These are phyloP conservation scores for Dipodascus albidus DNA, from an alignment of 805 yeast species.

Conservation along the genomic window DNA sequence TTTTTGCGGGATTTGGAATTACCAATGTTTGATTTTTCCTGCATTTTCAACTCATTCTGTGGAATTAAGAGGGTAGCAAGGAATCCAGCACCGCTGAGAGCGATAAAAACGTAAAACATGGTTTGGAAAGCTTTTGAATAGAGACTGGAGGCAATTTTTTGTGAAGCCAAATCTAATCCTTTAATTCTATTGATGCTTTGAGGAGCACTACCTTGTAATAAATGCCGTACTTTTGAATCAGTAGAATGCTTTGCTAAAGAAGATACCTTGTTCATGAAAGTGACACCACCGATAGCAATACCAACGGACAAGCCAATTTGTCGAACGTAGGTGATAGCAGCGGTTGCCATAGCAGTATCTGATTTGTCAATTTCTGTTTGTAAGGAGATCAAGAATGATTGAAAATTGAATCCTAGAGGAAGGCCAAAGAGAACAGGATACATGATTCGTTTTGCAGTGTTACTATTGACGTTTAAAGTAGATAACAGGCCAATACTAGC, in stretches of 20 bases:
- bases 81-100: slow-evolving; percentile 12
- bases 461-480: slow-evolving; percentile 31
- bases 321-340: slow-evolving; percentile 34
- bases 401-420: slow-evolving; percentile 37
- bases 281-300: slow-evolving; percentile 33
- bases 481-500: slow-evolving; percentile 36
- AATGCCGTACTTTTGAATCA: slow-evolving; percentile 2
- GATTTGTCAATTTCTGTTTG: slow-evolving; percentile 39
- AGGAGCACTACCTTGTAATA: slow-evolving; percentile 12
- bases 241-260: slow-evolving; percentile 16
- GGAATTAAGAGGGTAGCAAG: slow-evolving; percentile 12
- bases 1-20: background rate
- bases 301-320: slow-evolving; percentile 28
- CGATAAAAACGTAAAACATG: slow-evolving; percentile 14
- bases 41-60: slow-evolving; percentile 13
- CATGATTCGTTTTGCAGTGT: slow-evolving; percentile 31
- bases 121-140: slow-evolving; percentile 13
- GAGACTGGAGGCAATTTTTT: slow-evolving; percentile 8
- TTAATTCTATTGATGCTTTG: slow-evolving; percentile 12
- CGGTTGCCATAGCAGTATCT: slow-evolving; percentile 38
- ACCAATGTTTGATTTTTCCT: background rate
- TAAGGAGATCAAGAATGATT: slow-evolving; percentile 36
- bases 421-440: slow-evolving; percentile 37
- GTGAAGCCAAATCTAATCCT: slow-evolving; percentile 6
- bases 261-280: slow-evolving; percentile 33